Conservation (phyloP, 2,329 filamentous ascomycete species). For the Pyrenophora tritici-repentis region DNA sequence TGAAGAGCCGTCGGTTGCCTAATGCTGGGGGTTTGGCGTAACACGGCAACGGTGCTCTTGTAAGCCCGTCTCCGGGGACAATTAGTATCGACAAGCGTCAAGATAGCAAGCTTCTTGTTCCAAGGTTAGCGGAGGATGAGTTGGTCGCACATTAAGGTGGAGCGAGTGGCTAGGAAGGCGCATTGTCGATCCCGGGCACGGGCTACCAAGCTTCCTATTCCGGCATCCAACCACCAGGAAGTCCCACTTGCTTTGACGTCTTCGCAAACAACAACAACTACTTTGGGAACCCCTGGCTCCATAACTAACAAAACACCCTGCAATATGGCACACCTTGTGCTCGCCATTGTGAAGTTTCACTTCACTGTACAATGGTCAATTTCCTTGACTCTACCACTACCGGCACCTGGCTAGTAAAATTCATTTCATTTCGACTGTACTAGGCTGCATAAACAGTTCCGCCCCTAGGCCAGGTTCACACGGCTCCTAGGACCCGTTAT, state of each 20-base stretch:
- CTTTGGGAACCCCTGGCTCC: too few relatives aligned
- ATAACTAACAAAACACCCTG: too few relatives aligned
- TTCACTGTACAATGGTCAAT: too few relatives aligned
- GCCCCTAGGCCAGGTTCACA: background rate
- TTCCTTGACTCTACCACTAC: too few relatives aligned
- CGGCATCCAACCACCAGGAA: too few relatives aligned
- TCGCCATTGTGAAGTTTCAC: too few relatives aligned
- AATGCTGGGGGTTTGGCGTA: conserved; percentile 11
- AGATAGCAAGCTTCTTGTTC: conserved; percentile 14
- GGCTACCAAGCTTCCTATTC: too few relatives aligned
- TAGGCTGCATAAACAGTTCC: background rate
- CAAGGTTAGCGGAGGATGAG: background rate
- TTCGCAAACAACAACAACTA: background rate
- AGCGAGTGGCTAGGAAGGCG: too few relatives aligned
- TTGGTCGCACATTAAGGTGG: background rate
- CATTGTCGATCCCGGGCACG: too few relatives aligned
- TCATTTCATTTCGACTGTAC: background rate
- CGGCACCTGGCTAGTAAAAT: background rate
- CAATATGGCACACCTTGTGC: too few relatives aligned
- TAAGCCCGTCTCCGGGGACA: background rate
- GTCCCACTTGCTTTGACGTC: background rate
- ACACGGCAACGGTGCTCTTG: conserved; percentile 5
- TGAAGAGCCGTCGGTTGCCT: conserved; percentile 7
- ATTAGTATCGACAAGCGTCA: conserved; percentile 12
- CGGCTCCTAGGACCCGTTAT: background rate